Evolutionary conservation across 2,329 filamentous ascomycete species (phyloP).

Genomic region (Fusarium lateritium): DNA sequence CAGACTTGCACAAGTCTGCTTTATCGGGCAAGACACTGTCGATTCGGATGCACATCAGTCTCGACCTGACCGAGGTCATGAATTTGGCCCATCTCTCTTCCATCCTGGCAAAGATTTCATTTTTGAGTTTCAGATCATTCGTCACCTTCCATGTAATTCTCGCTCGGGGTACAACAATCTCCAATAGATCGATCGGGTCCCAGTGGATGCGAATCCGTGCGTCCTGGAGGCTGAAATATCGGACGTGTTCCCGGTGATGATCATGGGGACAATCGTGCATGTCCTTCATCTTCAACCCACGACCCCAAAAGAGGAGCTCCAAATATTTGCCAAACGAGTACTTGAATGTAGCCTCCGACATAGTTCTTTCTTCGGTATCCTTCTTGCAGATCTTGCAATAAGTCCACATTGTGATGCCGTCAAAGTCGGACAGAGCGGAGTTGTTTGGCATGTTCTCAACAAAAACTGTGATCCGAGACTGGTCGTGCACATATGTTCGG

Average conservation of each 20-base stretch:
- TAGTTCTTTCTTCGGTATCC: constrained; percentile 88
- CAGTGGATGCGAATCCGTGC: constrained; percentile 91
- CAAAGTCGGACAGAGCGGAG: constrained; percentile 59
- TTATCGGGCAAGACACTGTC: constrained; percentile 93
- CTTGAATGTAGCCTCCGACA: constrained; percentile 96
- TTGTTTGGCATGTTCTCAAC: constrained; percentile 74
- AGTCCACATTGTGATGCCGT: constrained; percentile 96
- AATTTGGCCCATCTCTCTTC: constrained; percentile 89
- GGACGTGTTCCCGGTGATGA: constrained; percentile 90
- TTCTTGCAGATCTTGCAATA: constrained; percentile 93
- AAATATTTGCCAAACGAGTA: constrained; percentile 99
- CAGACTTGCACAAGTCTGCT: constrained; percentile 82
- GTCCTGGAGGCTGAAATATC: constrained; percentile 92
- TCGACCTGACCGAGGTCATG: constrained; percentile 86
- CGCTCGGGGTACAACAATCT: constrained; percentile 92
- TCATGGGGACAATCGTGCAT: constrained; percentile 87
- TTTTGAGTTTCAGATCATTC: constrained; percentile 91
- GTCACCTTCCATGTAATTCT: constrained; percentile 98
- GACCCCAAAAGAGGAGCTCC: constrained; percentile 97
- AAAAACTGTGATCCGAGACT: constrained; percentile 92
- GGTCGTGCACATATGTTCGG: constrained; percentile 95
- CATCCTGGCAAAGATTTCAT: constrained; percentile 86
- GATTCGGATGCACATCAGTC: constrained; percentile 89
- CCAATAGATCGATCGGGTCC: constrained; percentile 91
- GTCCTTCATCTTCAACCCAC: constrained; percentile 80